A percentile compares a stretch with the other conserved stretches of the same genome.
phyloP scores from a whole-genome alignment of 2,329 filamentous ascomycete genomes.

The Claviceps sp. region DNA sequence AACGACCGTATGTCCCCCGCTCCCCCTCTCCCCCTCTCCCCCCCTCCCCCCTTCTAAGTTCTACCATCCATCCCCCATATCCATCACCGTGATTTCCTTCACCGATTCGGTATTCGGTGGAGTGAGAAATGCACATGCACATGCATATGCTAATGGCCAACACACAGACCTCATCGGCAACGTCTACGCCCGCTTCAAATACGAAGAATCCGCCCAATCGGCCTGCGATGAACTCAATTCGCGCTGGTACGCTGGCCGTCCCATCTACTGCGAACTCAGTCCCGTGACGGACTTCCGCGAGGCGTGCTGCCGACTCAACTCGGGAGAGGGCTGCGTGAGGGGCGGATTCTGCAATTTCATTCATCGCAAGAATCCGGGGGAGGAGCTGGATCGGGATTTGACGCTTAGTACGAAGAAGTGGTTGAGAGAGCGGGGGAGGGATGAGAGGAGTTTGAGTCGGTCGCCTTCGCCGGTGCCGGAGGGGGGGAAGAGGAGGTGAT shows the following conservation, averaged over 20 bases:
- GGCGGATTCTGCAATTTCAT: conserved; percentile 99
- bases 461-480: conserved; percentile 84
- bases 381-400: conserved; percentile 80
- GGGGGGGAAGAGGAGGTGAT: conserved; percentile 52
- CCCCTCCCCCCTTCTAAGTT: too few relatives aligned
- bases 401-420: conserved; percentile 91
- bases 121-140: too few relatives aligned
- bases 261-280: conserved; percentile 94
- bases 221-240: conserved; percentile 90
- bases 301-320: conserved; percentile 90
- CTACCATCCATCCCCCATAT: too few relatives aligned
- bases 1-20: conserved; percentile 62
- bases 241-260: conserved; percentile 91
- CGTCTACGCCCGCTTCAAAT: conserved; percentile 99
- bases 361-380: conserved; percentile 84
- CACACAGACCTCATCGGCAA: conserved; percentile 80
- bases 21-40: neutral
- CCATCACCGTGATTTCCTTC: too few relatives aligned
- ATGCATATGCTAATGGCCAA: too few relatives aligned
- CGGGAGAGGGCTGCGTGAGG: conserved; percentile 85
- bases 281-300: conserved; percentile 97
- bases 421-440: conserved; percentile 71
- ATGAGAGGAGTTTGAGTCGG: conserved; percentile 67
- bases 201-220: conserved; percentile 88
- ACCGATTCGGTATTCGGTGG: too few relatives aligned